Evolutionary conservation across 2,329 filamentous ascomycete genomes (phyloP).

Genomic region (Neopestalotiopsis sp.): DNA sequence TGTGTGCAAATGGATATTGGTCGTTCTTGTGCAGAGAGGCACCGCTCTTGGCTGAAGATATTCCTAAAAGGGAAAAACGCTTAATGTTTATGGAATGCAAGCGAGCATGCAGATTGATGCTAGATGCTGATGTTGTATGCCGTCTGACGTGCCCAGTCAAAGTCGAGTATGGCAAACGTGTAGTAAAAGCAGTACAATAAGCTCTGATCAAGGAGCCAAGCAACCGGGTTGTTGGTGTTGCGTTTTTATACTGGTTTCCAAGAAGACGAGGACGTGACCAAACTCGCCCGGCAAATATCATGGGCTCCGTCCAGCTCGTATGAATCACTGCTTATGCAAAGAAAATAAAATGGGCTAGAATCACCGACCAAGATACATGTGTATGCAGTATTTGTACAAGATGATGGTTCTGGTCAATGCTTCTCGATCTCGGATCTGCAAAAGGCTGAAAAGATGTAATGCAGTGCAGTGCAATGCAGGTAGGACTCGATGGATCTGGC

Average conservation of each 20-base stretch:
- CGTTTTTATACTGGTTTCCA: conserved; percentile 1
- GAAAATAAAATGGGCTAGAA: background rate
- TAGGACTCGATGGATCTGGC: too few relatives aligned
- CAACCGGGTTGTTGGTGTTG: background rate
- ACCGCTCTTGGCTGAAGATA: background rate
- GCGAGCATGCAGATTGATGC: background rate
- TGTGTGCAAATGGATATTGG: background rate
- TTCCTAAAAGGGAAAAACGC: background rate
- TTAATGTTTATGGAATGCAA: background rate
- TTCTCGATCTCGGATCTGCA: background rate
- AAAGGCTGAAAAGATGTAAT: background rate
- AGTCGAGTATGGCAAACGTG: background rate
- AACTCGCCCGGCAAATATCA: background rate
- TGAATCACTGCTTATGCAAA: background rate
- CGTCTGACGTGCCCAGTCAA: background rate
- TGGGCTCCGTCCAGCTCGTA: background rate
- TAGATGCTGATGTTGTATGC: background rate
- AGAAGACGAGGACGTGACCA: background rate
- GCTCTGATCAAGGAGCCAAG: background rate
- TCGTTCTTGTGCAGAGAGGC: background rate
- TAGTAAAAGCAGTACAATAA: background rate
- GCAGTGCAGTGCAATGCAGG: too few relatives aligned
- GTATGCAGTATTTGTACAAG: background rate
- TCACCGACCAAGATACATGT: background rate
- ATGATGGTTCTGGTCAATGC: background rate